Evolutionary conservation across 345 rosid genomes (phyloP).

Genomic region (Corymbia maculata): DNA sequence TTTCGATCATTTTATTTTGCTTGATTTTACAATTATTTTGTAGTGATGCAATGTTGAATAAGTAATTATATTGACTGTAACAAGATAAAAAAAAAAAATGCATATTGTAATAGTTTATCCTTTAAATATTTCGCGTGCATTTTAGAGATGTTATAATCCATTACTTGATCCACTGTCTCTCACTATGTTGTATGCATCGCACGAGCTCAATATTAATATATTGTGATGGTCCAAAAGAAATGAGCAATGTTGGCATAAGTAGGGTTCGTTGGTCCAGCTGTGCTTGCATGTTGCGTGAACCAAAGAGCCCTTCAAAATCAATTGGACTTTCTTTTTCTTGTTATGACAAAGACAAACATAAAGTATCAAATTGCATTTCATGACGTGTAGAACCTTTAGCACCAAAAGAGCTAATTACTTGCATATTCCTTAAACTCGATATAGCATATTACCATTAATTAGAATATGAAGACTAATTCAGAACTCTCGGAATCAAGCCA

Average conservation of each 20-base stretch:
- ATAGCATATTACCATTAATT: not conserved
- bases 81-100: not conserved
- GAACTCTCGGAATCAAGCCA: not conserved
- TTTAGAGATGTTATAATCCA: not conserved
- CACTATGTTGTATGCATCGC: not conserved
- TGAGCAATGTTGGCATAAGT: not conserved
- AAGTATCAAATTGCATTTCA: not conserved
- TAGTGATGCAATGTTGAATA: not conserved
- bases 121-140: not conserved
- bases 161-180: not conserved
- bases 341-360: not conserved
- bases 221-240: not conserved
- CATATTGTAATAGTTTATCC: not conserved
- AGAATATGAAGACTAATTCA: not conserved
- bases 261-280: not conserved
- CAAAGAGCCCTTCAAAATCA: not conserved
- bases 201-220: not conserved
- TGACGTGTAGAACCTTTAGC: not conserved
- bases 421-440: not conserved
- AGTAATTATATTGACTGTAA: not conserved
- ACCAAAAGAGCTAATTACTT: not conserved
- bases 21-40: not conserved
- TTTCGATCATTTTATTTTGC: not conserved
- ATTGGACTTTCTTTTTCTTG: not conserved
- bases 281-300: not conserved